These are phyloP conservation scores for Codiaeum variegatum DNA, from an alignment of 441 rosid species.

Conservation along the genomic window DNA sequence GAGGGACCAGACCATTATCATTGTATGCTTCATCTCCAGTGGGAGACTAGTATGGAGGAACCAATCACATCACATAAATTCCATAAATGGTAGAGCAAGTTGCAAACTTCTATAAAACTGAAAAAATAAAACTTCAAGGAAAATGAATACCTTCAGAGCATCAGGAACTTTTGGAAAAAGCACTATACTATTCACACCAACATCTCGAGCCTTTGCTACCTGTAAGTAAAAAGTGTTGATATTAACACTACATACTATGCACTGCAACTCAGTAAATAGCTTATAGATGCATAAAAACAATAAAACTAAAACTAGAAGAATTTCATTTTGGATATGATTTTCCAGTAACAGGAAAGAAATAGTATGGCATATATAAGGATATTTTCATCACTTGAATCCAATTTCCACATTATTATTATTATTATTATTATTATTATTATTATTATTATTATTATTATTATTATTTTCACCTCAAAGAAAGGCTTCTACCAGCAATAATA, in stretches of 20 bases:
- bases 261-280: constrained; percentile 7
- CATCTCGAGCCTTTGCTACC: constrained; percentile 92
- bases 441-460: no score
- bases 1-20: constrained; percentile 85
- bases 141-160: constrained; percentile 71
- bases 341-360: not conserved
- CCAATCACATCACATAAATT: constrained; percentile 12
- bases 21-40: constrained; percentile 92
- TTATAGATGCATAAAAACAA: not conserved
- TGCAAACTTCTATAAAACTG: constrained; percentile 1
- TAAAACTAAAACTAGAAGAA: not conserved
- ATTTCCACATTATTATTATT: not conserved
- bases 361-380: not conserved
- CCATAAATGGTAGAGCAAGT: not conserved
- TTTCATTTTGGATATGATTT: not conserved
- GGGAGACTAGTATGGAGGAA: constrained; percentile 47
- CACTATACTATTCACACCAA: constrained; percentile 83
- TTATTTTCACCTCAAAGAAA: not conserved
- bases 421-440: no score
- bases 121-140: constrained; percentile 3
- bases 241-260: not conserved
- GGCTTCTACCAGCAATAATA: not conserved
- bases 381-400: not conserved
- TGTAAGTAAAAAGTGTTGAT: constrained; percentile 29
- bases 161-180: constrained; percentile 96